Percentiles rank a stretch among this genome's conserved stretches.
These are phyloP conservation scores for Trametes punicea DNA, from an alignment of 768 basidiomycete genomes.

Conservation along the genomic window DNA sequence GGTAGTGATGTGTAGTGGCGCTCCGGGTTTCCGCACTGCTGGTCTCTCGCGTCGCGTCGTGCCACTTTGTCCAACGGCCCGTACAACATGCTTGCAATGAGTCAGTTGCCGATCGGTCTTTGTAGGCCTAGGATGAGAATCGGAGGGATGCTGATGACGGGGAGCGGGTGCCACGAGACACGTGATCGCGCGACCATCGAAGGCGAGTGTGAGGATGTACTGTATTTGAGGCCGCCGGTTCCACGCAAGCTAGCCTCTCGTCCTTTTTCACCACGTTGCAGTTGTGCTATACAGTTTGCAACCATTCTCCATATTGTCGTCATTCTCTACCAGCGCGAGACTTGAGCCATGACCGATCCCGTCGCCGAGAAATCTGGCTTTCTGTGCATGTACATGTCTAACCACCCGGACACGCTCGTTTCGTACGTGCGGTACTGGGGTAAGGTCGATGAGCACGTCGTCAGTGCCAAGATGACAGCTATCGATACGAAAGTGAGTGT, in stretches of 20 bases:
- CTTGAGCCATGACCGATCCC: slow-evolving; percentile 54
- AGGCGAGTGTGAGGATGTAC: no score
- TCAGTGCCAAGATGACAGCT: slow-evolving; percentile 64
- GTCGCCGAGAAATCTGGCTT: slow-evolving; percentile 75
- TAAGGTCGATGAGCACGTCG: slow-evolving; percentile 51
- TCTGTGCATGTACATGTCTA: slow-evolving; percentile 81
- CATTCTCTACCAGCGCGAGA: background rate
- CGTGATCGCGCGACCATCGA: background rate
- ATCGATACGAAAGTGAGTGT: slow-evolving; percentile 61
- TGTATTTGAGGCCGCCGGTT: background rate
- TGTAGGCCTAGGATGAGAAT: no score
- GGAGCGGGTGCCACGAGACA: no score
- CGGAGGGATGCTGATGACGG: no score
- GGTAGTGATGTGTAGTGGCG: no score
- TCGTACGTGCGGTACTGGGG: slow-evolving; percentile 80
- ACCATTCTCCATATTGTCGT: background rate
- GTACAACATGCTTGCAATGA: no score
- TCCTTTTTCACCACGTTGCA: no score
- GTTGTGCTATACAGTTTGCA: no score
- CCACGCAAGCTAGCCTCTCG: background rate
- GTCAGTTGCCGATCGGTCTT: no score
- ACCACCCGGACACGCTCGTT: slow-evolving; percentile 79
- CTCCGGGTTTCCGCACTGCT: no score
- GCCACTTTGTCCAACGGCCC: no score
- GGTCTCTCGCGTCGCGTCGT: no score